Conservation (phyloP, 1,284 basidiomycete species). For the Golubevia sp. region DNA sequence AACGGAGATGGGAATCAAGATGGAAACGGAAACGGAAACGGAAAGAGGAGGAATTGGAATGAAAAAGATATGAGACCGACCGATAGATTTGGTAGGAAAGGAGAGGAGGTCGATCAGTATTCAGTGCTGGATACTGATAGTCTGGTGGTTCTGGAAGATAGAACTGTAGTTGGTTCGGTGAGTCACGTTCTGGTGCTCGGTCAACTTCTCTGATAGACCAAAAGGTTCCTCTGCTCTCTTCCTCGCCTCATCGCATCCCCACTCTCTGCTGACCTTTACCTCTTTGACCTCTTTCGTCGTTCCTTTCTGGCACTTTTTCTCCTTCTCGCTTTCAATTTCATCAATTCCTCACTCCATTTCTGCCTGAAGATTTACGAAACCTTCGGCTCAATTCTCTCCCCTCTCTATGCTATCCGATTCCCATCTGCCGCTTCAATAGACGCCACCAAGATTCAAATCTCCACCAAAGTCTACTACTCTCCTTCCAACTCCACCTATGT, state of each 20-base stretch:
- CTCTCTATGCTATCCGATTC: conserved; percentile 76
- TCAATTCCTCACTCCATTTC: not conserved
- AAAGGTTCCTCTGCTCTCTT: no score
- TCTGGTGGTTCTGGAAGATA: conserved; percentile 80
- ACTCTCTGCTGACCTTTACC: no score
- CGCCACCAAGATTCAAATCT: conserved; percentile 61
- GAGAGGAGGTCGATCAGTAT: conserved; percentile 36
- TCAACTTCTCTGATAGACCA: no score
- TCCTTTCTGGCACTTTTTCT: no score
- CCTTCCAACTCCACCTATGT: conserved; percentile 78
- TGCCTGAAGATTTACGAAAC: conserved; percentile 77
- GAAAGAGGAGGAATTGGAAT: not conserved
- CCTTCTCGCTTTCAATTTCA: no score
- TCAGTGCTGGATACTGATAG: conserved; percentile 85
- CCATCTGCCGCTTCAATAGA: conserved; percentile 32
- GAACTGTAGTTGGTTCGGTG: conserved; percentile 80
- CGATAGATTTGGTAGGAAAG: conserved; percentile 27
- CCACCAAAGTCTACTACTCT: conserved; percentile 72
- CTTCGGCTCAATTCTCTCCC: conserved; percentile 82
- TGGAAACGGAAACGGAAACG: not conserved
- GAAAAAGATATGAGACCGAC: conserved; percentile 12
- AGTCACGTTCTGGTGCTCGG: conserved; percentile 52
- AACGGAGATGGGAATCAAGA: not conserved
- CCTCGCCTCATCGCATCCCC: no score
- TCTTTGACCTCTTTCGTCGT: no score